Evolutionary conservation across 441 rosid genomes (phyloP).

Genomic region (Gossypium lobatum): DNA sequence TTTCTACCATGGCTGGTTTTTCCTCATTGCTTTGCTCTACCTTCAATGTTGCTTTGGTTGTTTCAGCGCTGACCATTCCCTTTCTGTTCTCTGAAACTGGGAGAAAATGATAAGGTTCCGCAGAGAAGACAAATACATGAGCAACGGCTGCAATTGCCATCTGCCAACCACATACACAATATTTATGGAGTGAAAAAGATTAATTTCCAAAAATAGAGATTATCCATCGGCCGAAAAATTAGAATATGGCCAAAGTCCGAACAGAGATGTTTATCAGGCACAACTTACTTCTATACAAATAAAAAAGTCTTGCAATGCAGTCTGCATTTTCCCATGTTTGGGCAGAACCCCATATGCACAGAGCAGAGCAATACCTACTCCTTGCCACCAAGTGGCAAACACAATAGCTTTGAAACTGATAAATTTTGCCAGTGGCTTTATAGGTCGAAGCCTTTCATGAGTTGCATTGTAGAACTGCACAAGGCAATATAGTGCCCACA

Average conservation of each 20-base stretch:
- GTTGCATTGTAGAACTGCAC: slow-evolving; percentile 78
- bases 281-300: slow-evolving; percentile 79
- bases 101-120: slow-evolving; percentile 46
- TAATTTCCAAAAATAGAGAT: too few relatives aligned
- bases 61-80: slow-evolving; percentile 29
- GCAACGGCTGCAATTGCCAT: slow-evolving; percentile 86
- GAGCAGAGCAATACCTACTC: slow-evolving; percentile 63
- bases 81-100: slow-evolving; percentile 29
- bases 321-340: slow-evolving; percentile 40
- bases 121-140: slow-evolving; percentile 70
- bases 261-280: not conserved
- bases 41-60: slow-evolving; percentile 34
- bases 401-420: slow-evolving; percentile 92
- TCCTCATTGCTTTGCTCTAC: slow-evolving; percentile 27
- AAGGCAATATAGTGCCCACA: slow-evolving; percentile 91
- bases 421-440: slow-evolving; percentile 79
- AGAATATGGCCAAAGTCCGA: not conserved
- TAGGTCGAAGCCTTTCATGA: slow-evolving; percentile 61
- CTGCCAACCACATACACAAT: slow-evolving; percentile 28
- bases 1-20: slow-evolving; percentile 35
- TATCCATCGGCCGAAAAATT: not conserved
- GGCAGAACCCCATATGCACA: slow-evolving; percentile 59
- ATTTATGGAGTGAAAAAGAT: not conserved
- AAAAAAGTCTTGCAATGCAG: slow-evolving; percentile 69
- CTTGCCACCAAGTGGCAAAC: slow-evolving; percentile 98